These are phyloP conservation scores for Cutaneotrichosporon mucoides DNA, from an alignment of 1,284 basidiomycete species.

Conservation along the genomic window DNA sequence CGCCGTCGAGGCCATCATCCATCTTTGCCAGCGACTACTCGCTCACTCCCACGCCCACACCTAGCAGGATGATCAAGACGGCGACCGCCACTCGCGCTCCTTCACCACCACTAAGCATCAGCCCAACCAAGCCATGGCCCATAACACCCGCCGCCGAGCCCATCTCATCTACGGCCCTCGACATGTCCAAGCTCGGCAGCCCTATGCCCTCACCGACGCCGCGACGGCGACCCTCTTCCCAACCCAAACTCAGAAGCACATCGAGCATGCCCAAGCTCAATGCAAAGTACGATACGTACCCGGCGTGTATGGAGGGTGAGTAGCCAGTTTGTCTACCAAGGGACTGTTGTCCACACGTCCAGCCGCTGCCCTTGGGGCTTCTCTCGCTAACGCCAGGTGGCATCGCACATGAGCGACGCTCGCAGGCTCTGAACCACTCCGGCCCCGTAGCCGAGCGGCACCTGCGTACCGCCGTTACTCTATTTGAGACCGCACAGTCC, in stretches of 20 bases:
- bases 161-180: too few relatives aligned
- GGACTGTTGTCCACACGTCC: too few relatives aligned
- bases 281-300: not conserved
- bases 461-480: conserved; percentile 36
- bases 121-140: not conserved
- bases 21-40: not conserved
- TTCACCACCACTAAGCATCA: not conserved
- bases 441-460: conserved; percentile 45
- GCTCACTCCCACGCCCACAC: not conserved
- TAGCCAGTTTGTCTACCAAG: not conserved
- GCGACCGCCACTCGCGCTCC: not conserved
- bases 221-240: not conserved
- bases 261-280: not conserved
- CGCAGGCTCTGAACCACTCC: conserved; percentile 32
- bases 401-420: conserved; percentile 40
- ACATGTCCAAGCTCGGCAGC: too few relatives aligned
- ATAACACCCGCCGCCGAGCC: too few relatives aligned
- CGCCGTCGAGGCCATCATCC: not conserved
- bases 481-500: conserved; percentile 34
- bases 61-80: not conserved
- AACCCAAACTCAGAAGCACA: not conserved
- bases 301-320: conserved; percentile 43
- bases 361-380: not conserved
- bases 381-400: conserved; percentile 23
- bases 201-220: too few relatives aligned